phyloP scores from a whole-genome alignment of 257 asterid genomes.

The Solanum appendiculatum region DNA sequence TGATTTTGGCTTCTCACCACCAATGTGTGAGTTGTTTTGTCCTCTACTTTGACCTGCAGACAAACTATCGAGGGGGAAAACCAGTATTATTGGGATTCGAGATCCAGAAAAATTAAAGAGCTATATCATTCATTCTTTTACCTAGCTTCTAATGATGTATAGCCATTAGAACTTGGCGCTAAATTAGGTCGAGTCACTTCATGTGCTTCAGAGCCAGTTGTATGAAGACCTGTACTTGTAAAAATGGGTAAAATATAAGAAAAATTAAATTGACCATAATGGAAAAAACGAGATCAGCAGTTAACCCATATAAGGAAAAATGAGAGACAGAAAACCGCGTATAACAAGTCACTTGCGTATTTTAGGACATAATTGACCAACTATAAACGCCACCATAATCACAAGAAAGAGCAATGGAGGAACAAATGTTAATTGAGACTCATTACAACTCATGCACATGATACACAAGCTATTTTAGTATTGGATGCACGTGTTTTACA shows the following conservation, averaged over 20 bases:
- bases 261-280: neutral
- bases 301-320: neutral
- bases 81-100: neutral
- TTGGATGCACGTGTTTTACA: neutral
- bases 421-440: neutral
- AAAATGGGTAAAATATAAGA: neutral
- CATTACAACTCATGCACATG: neutral
- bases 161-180: slow-evolving; percentile 23
- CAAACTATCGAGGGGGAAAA: slow-evolving; percentile 15
- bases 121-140: slow-evolving; percentile 9
- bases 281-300: neutral
- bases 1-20: slow-evolving; percentile 1
- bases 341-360: neutral
- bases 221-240: slow-evolving; percentile 17
- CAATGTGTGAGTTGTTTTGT: slow-evolving; percentile 13
- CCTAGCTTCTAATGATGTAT: slow-evolving; percentile 38
- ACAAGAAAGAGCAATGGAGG: neutral
- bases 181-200: slow-evolving; percentile 11
- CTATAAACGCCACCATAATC: neutral
- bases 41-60: slow-evolving; percentile 13
- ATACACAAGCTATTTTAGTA: neutral
- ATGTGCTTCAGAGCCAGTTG: slow-evolving; percentile 19
- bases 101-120: neutral
- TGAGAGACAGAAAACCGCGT: neutral
- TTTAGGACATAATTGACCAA: neutral